Conservation (phyloP, 352 stramenopile genomes). For the Pythium volutum region DNA sequence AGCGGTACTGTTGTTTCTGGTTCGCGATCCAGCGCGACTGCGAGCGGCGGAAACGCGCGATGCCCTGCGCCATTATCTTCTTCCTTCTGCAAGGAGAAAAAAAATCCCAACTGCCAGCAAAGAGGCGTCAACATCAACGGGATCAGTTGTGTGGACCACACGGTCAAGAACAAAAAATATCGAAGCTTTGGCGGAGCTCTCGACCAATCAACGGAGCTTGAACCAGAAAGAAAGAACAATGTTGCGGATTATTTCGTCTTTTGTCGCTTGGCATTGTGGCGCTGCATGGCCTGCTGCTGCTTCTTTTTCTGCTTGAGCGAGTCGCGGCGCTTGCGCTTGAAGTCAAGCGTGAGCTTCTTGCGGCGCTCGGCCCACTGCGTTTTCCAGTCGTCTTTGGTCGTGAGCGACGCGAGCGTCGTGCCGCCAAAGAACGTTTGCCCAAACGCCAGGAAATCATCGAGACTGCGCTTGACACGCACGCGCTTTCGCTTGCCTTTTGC, state of each 20-base stretch:
- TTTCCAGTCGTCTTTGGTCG: slow-evolving; percentile 22
- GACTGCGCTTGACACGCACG: slow-evolving; percentile 26
- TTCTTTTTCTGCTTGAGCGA: slow-evolving; percentile 76
- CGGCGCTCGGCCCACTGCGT: slow-evolving; percentile 49
- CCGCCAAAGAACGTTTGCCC: slow-evolving; percentile 41
- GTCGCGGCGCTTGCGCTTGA: slow-evolving; percentile 77
- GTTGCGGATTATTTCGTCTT: slow-evolving; percentile 20
- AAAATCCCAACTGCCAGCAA: too few species aligned
- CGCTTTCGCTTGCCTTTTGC: slow-evolving; percentile 37
- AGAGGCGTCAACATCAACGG: not conserved
- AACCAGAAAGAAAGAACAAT: not conserved
- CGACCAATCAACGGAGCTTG: not conserved
- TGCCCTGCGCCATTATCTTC: not conserved
- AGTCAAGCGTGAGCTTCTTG: slow-evolving; percentile 78
- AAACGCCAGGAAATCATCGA: slow-evolving; percentile 69
- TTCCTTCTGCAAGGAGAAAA: too few species aligned
- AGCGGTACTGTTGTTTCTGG: slow-evolving; percentile 10
- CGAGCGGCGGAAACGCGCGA: not conserved
- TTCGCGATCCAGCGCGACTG: slow-evolving; percentile 21
- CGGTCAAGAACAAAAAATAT: not conserved
- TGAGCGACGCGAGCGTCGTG: slow-evolving; percentile 13
- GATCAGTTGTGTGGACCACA: slow-evolving; percentile 5
- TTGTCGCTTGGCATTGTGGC: slow-evolving; percentile 36
- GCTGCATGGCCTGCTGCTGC: slow-evolving; percentile 39
- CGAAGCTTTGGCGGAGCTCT: not conserved